Base-by-base conservation (phyloP, 352 stramenopile species). In the Phytophthora quininea region DNA sequence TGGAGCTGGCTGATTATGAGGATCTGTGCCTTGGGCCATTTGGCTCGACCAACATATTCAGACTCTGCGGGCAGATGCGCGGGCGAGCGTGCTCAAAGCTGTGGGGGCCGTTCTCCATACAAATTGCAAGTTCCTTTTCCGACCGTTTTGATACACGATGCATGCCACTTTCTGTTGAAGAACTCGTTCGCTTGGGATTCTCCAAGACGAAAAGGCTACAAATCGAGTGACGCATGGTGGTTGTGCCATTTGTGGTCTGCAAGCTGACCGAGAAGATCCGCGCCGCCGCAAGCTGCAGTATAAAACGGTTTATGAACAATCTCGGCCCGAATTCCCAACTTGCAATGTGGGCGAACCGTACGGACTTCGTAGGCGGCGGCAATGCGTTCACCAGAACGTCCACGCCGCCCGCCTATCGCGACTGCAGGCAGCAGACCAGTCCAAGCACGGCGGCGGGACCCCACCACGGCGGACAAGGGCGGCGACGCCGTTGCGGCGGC, bases 371-470 rank as follows among this genome's bases (percentile, higher is more conserved):
- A 8, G 40, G 42, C 40, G 33, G 33, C 56, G 3, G 37, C 54
- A 60, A 63, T 55, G 50, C 24, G 5, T 19, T 19, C 24, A 0
- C 27, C 12, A 52, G 15, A 11, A 58, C 42, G 1, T 37, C 30
- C 19, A 59, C 56, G 29, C 53, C 47, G n/a, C 52, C 64, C 6
- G 15, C 19, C 31, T 40, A 66, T 29, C 11, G 30, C 27, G n/a
- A 58, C 33, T 46, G 58, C 11, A n/a, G 57, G 31, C 14, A 51
- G 59, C 33, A 72, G 57, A 73, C 67, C 12, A 73, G 71, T 37
- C 62, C 62, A 7, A 78, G 67, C 46, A 78, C 42, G 62, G 67
- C 32, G 71, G 72, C 15, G 71, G 76, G n/a, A 61, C 64, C 1
- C 65, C 7, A 58, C 9, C 15, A 11, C 50, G 29, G 43, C 27